Evolutionary conservation across 1,284 basidiomycete species (phyloP).

Genomic region (Neotropicomus parvogracilis): DNA sequence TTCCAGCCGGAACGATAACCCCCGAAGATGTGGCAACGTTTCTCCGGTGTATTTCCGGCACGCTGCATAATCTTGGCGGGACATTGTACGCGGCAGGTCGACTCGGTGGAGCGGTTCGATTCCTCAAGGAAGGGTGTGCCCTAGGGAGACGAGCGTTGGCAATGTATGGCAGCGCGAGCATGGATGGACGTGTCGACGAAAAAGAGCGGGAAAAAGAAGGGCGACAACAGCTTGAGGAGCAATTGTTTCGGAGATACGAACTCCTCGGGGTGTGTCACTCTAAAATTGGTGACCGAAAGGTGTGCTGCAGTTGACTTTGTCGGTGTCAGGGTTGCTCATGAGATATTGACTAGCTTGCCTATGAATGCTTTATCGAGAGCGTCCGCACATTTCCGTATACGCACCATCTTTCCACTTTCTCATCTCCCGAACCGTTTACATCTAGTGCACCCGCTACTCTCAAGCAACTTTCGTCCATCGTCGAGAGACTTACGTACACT

Average conservation of each 20-base stretch:
- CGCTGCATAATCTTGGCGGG: constrained; percentile 63
- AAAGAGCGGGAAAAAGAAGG: constrained; percentile 42
- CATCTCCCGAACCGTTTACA: constrained; percentile 32
- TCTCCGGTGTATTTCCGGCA: constrained; percentile 62
- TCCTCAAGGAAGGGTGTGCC: constrained; percentile 57
- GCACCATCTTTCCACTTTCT: constrained; percentile 23
- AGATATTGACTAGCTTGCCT: constrained; percentile 47
- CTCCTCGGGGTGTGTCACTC: constrained; percentile 72
- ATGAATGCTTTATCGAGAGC: constrained; percentile 52
- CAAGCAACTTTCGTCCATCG: constrained; percentile 52
- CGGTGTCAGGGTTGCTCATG: constrained; percentile 4
- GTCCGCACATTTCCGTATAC: constrained; percentile 53
- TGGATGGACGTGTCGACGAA: constrained; percentile 9
- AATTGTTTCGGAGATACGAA: constrained; percentile 70
- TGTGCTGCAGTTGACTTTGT: constrained; percentile 27
- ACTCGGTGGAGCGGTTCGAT: constrained; percentile 60
- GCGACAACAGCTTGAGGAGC: constrained; percentile 59
- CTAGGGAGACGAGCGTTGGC: constrained; percentile 48
- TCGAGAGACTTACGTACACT: constrained; percentile 65
- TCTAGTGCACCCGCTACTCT: constrained; percentile 36
- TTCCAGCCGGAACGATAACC: constrained; percentile 2
- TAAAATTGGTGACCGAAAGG: constrained; percentile 70
- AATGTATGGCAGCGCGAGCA: constrained; percentile 12
- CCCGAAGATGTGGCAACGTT: constrained; percentile 47
- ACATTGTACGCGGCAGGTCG: constrained; percentile 58